These are phyloP conservation scores for Fusarium sp. DNA, from an alignment of 2,329 filamentous ascomycete genomes.

Conservation along the genomic window DNA sequence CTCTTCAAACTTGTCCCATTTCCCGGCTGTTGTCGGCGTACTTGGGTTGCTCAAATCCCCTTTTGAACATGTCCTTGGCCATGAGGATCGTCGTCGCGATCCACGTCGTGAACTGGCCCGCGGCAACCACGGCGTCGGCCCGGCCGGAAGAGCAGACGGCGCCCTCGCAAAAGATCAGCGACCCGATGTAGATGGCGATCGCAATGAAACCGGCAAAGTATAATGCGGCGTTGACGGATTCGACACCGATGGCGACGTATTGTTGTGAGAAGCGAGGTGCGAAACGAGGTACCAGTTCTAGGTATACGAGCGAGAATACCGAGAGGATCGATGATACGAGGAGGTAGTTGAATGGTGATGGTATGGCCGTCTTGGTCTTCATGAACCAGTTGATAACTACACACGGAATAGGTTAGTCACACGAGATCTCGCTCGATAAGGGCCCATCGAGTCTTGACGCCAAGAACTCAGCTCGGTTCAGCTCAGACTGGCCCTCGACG, in stretches of 20 bases:
- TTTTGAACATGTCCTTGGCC: constrained; percentile 58
- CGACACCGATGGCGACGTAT: constrained; percentile 58
- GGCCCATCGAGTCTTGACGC: background rate
- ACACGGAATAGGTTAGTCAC: constrained; percentile 10
- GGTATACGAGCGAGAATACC: constrained; percentile 61
- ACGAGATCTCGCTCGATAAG: constrained; percentile 4
- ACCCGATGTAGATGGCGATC: constrained; percentile 63
- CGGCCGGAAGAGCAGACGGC: constrained; percentile 63
- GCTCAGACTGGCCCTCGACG: background rate
- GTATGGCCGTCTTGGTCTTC: constrained; percentile 61
- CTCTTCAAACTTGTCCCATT: constrained; percentile 51
- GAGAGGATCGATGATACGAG: constrained; percentile 63
- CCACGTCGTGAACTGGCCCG: constrained; percentile 64
- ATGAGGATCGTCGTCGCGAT: constrained; percentile 56
- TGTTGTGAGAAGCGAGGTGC: constrained; percentile 57
- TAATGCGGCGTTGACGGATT: constrained; percentile 61
- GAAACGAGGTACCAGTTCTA: constrained; percentile 59
- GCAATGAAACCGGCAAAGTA: constrained; percentile 68
- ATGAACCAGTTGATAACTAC: constrained; percentile 68
- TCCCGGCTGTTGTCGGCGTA: constrained; percentile 35
- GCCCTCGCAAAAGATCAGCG: constrained; percentile 64
- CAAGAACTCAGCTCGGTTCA: background rate
- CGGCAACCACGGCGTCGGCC: constrained; percentile 62
- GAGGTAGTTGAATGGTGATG: constrained; percentile 65
- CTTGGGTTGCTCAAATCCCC: constrained; percentile 47